Conservation (phyloP, 495 filamentous ascomycete genomes). For the Aspergillus ostianus region DNA sequence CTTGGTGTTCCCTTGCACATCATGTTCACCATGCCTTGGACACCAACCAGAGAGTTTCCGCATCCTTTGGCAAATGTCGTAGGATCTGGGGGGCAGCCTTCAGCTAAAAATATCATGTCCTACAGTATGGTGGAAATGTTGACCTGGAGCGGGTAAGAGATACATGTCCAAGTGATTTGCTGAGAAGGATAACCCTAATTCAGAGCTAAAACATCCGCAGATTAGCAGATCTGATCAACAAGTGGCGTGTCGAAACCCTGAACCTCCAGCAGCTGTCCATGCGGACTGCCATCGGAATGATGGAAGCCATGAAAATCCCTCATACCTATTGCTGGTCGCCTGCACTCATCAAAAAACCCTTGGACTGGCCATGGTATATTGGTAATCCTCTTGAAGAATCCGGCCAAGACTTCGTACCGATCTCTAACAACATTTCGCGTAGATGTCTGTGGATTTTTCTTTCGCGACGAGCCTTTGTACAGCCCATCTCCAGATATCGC, state of each 20-base stretch:
- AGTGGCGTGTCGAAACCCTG: constrained; percentile 57
- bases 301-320: constrained; percentile 60
- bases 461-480: constrained; percentile 57
- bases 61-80: constrained; percentile 54
- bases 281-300: constrained; percentile 60
- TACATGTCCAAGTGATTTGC: neutral
- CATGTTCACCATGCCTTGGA: constrained; percentile 75
- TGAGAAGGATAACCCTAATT: neutral
- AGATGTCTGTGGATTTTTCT: constrained; percentile 65
- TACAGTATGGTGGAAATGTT: constrained; percentile 74
- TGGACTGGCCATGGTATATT: constrained; percentile 71
- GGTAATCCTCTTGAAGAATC: constrained; percentile 19
- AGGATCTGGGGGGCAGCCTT: constrained; percentile 42
- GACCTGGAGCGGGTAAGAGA: constrained; percentile 55
- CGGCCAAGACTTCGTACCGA: too few relatives aligned
- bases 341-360: constrained; percentile 69
- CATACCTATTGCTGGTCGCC: constrained; percentile 67
- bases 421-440: neutral
- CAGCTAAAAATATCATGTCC: constrained; percentile 62
- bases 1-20: constrained; percentile 72
- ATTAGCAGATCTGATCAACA: constrained; percentile 68
- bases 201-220: neutral
- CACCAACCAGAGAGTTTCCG: constrained; percentile 44
- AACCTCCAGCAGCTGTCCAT: constrained; percentile 60
- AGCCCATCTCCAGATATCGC: constrained; percentile 59